phyloP scores from a whole-genome alignment of 2,329 filamentous ascomycete genomes.

The Teratosphaeria epicoccoides region DNA sequence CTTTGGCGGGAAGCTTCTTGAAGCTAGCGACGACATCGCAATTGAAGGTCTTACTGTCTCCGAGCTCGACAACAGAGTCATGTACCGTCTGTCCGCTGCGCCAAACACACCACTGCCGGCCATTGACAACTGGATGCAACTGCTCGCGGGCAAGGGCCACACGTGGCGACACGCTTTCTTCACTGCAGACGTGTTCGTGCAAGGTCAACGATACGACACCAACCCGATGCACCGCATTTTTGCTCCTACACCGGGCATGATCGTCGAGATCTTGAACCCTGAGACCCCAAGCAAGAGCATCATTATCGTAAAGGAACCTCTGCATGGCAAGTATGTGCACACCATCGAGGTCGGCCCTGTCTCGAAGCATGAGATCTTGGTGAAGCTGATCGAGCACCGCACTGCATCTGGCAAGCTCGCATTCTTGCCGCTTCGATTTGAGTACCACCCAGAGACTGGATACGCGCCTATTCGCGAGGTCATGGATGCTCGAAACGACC shows the following conservation, averaged over 20 bases:
- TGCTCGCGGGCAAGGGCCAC: constrained; percentile 73
- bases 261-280: constrained; percentile 76
- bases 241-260: constrained; percentile 71
- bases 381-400: constrained; percentile 88
- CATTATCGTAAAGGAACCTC: constrained; percentile 80
- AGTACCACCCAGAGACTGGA: constrained; percentile 86
- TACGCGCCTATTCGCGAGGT: constrained; percentile 97
- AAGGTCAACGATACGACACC: constrained; percentile 93
- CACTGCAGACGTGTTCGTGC: constrained; percentile 83
- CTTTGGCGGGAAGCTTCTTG: constrained; percentile 79
- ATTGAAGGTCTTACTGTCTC: constrained; percentile 78
- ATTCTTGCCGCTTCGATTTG: constrained; percentile 78
- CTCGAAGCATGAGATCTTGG: constrained; percentile 65
- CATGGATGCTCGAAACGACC: constrained; percentile 91
- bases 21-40: constrained; percentile 60
- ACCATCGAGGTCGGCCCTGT: constrained; percentile 76
- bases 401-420: constrained; percentile 74
- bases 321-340: constrained; percentile 72
- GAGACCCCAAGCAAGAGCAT: constrained; percentile 73
- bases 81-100: constrained; percentile 70
- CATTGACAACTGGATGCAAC: constrained; percentile 72
- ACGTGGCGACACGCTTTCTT: constrained; percentile 95
- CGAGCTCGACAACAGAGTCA: constrained; percentile 67
- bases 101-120: constrained; percentile 65
- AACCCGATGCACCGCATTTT: constrained; percentile 93